Evolutionary conservation across 1,139 yeast species (phyloP), one percentile per base, ranked within the genome.

Genomic region (Blastobotrys indianensis): DNA sequence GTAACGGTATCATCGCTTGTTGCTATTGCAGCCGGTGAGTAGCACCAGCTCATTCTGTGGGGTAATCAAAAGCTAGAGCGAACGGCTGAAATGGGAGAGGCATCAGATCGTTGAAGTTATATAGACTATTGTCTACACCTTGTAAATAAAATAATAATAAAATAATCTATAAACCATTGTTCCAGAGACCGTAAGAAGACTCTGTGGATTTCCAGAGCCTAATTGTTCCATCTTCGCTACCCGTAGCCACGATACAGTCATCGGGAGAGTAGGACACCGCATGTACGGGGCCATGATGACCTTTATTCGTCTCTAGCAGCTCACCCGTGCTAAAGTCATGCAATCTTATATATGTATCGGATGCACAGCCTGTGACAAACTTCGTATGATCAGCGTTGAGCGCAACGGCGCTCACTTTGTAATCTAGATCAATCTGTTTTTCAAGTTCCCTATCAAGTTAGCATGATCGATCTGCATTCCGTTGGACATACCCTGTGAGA

Each of bases 171-270:
- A 25, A 29, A 23, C 30, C 15, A 31, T 44, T 32, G 36, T 41
- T 49, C 70, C 70, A 66, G 34, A 66, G 51, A 2, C 70, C 70
- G 42, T 63, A 66, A 3, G 65, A 59, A 2, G 63, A 68, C 5
- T 51, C 42, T 3, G 47, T 51, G 17, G 57, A 54, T 45, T 66
- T 66, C 90, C 88, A 82, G 32, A 82, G 66, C 43, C 87, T 66
- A 13, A 82, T 80, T 2, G 82, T 66, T 9, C 87, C 87, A 57
- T 82, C 88, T 48, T 77, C 80, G 2, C 85, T 76, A 38, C 87
- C 88, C 0, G 86, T 77, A 0, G 84, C 87, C 51, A 74, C 58
- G 13, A 66, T 39, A 20, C 56, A 51, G 23, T 17, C 32, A 42
- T 66, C 68, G 2, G 69, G 70, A 8, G 69, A 63, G 45, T 57